Evolutionary conservation across 2,329 filamentous ascomycete species (phyloP).

Genomic region (Tetracladium maxilliforme): DNA sequence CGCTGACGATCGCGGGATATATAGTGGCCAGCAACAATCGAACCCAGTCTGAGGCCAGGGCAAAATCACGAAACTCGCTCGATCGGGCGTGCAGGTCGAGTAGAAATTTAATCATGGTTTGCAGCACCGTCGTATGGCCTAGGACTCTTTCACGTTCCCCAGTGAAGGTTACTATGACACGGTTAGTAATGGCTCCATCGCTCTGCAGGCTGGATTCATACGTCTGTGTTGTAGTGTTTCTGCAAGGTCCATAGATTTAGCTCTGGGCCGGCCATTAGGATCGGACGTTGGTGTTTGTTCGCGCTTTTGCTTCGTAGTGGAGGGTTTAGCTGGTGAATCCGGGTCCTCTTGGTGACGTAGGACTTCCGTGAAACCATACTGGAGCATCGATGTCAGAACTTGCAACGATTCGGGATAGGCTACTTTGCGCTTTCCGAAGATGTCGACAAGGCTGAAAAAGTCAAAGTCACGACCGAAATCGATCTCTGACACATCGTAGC

Average conservation of each 20-base stretch:
- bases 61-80: constrained; percentile 67
- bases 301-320: constrained; percentile 6
- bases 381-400: constrained; percentile 75
- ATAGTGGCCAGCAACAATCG: constrained; percentile 65
- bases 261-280: constrained; percentile 31
- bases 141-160: constrained; percentile 31
- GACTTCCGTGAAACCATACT: constrained; percentile 64
- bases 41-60: constrained; percentile 65
- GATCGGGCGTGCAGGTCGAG: constrained; percentile 67
- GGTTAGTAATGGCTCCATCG: not conserved
- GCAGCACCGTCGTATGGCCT: constrained; percentile 51
- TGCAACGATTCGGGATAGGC: constrained; percentile 64
- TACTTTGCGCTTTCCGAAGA: constrained; percentile 56
- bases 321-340: no score
- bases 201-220: constrained; percentile 12
- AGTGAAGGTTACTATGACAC: constrained; percentile 1
- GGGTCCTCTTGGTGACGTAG: constrained; percentile 46
- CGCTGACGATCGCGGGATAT: constrained; percentile 78
- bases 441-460: constrained; percentile 55
- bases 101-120: constrained; percentile 66
- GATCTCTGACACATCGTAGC: constrained; percentile 61
- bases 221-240: constrained; percentile 40
- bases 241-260: constrained; percentile 54
- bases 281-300: constrained; percentile 15
- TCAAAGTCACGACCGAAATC: constrained; percentile 63